phyloP scores from a whole-genome alignment of 2,329 filamentous ascomycete species.

The Epichloe festucae region DNA sequence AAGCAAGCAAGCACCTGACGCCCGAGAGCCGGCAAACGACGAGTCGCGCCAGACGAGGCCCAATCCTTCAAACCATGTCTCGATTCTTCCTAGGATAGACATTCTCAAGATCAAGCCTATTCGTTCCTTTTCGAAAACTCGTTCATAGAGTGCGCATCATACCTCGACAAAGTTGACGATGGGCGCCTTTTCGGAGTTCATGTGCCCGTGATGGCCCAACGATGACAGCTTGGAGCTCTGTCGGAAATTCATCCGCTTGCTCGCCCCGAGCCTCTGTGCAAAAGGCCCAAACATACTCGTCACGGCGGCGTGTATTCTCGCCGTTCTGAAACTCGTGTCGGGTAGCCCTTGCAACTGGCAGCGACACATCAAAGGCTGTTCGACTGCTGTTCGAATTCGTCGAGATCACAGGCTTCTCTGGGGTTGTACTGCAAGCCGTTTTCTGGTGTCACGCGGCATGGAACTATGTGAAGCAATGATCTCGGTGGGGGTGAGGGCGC shows the following conservation, averaged over 20 bases:
- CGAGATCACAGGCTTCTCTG: no score
- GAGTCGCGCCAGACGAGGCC: not conserved
- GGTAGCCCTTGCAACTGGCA: no score
- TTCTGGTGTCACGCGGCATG: no score
- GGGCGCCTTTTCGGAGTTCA: slow-evolving; percentile 38
- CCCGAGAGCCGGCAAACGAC: slow-evolving; percentile 11
- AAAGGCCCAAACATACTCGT: slow-evolving; percentile 33
- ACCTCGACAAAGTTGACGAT: slow-evolving; percentile 42
- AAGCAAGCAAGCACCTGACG: slow-evolving; percentile 15
- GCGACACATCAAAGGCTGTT: no score
- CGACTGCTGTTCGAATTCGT: no score
- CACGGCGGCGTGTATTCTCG: slow-evolving; percentile 33
- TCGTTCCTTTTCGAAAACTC: slow-evolving; percentile 32
- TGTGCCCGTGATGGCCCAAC: slow-evolving; percentile 34
- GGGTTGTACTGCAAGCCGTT: no score
- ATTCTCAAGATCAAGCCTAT: slow-evolving; percentile 15
- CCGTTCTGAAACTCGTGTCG: slow-evolving; percentile 28
- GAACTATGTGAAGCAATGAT: no score
- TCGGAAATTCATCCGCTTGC: slow-evolving; percentile 34
- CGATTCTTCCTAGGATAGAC: slow-evolving; percentile 14
- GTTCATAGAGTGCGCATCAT: slow-evolving; percentile 35
- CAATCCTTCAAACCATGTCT: slow-evolving; percentile 9
- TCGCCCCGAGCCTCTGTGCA: slow-evolving; percentile 28
- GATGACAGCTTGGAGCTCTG: slow-evolving; percentile 39
- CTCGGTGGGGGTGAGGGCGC: no score